phyloP scores from a whole-genome alignment of 2,329 filamentous ascomycete species.

The Ceratocystis destructans region DNA sequence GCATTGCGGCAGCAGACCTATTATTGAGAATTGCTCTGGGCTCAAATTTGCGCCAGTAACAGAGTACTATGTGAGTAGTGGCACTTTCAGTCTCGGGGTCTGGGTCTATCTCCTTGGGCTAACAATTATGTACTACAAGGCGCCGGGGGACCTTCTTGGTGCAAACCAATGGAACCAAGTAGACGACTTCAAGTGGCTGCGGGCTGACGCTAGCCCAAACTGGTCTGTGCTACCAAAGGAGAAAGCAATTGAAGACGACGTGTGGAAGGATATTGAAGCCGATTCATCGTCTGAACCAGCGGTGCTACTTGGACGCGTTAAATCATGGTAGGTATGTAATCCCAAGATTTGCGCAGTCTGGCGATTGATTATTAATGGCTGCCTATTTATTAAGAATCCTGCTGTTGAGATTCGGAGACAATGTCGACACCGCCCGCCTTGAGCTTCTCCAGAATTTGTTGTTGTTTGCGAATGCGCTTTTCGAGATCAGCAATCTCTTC shows the following conservation, averaged over 20 bases:
- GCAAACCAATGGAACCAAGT: slow-evolving; percentile 76
- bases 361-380: neutral
- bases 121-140: slow-evolving; percentile 7
- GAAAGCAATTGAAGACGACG: slow-evolving; percentile 43
- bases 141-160: slow-evolving; percentile 16
- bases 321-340: neutral
- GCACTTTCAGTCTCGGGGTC: neutral
- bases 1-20: slow-evolving; percentile 67
- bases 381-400: neutral
- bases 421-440: slow-evolving; percentile 36
- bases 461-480: slow-evolving; percentile 48
- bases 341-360: neutral
- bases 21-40: slow-evolving; percentile 75
- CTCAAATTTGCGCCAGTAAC: slow-evolving; percentile 73
- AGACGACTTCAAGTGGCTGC: slow-evolving; percentile 97
- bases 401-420: slow-evolving; percentile 23
- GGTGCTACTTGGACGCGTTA: neutral
- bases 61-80: slow-evolving; percentile 41
- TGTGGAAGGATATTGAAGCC: slow-evolving; percentile 57
- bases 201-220: slow-evolving; percentile 71
- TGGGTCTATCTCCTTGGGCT: neutral
- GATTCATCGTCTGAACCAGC: slow-evolving; percentile 27
- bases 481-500: slow-evolving; percentile 56
- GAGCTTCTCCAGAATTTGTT: slow-evolving; percentile 41
- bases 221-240: slow-evolving; percentile 58